Evolutionary conservation across 1,284 basidiomycete species (phyloP), one percentile per base, ranked within the genome.

Genomic region (Inonotus hispidus): DNA sequence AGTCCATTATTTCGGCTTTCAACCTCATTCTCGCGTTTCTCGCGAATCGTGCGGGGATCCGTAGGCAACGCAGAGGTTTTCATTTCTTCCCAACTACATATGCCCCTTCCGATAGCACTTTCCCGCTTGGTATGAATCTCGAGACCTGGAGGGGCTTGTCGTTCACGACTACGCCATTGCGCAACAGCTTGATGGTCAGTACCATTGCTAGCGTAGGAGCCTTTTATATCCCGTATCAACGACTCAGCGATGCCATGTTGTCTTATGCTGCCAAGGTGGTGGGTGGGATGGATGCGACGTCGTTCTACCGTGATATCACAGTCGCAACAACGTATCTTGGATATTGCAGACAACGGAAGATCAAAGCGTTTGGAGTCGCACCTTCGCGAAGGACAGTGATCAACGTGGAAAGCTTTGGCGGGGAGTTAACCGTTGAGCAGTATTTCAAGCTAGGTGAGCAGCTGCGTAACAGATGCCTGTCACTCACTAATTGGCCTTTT

Each of bases 191-290:
- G 2, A 82, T 87, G 79, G 82, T 91, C 56, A 90, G 90, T 67
- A 79, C 90, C 25, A 89, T 88, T 63, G 80, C 83, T 14, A 87
- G 85, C 68, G 87, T 86, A 81, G 82, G 85, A 0, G 87, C 87
- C 0, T 91, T 91, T 68, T 80, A 89, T 62, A 71, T 74, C 4
- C 80, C 84, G 23, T 29, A 41, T 0, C 84, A 84, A 0, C 86
- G 83, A 59, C 75, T 90, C 3, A 82, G 79, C 1, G 72, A 84
- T 0, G 79, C 82, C 0, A 75, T 59, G 23, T 72, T 2, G 75
- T 73, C 1, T 89, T 87, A 65, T 63, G 68, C 4, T 64, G 62
- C 1, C 67, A 73, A n/a, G 32, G 8, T 32, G 32, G 8, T 32
- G 77, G 81, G 0, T 66, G 67, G 0, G 82, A 81, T 0, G 79